These are phyloP conservation scores for Alternaria sp. DNA, from an alignment of 2,329 filamentous ascomycete species.

Conservation along the genomic window DNA sequence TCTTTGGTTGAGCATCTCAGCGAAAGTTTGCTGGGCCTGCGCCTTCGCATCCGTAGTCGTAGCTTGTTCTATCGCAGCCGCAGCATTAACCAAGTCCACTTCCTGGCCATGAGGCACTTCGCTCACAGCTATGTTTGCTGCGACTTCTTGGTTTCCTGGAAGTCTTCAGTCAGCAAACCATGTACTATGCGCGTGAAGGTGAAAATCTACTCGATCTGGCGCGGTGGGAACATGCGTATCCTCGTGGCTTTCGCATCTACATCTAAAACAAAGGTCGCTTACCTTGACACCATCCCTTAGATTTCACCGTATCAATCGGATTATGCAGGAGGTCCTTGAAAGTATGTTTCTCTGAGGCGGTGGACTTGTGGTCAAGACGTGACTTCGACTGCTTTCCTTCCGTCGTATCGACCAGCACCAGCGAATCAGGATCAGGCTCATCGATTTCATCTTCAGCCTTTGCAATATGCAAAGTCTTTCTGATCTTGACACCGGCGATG, in stretches of 20 bases:
- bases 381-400: constrained; percentile 21
- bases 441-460: constrained; percentile 23
- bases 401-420: constrained; percentile 22
- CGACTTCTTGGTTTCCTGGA: constrained; percentile 25
- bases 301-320: constrained; percentile 33
- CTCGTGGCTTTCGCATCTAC: too few relatives aligned
- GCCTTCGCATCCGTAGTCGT: constrained; percentile 17
- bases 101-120: constrained; percentile 47
- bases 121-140: constrained; percentile 53
- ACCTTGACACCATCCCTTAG: constrained; percentile 27
- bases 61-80: constrained; percentile 29
- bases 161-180: too few relatives aligned
- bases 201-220: too few relatives aligned
- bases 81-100: constrained; percentile 45
- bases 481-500: constrained; percentile 28
- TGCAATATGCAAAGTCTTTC: constrained; percentile 31
- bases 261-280: background rate
- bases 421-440: background rate
- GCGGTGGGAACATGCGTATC: too few relatives aligned
- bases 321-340: constrained; percentile 34
- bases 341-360: constrained; percentile 25
- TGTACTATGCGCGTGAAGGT: too few relatives aligned
- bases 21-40: constrained; percentile 25
- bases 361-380: constrained; percentile 21
- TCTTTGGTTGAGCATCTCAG: constrained; percentile 31